Evolutionary conservation across 768 basidiomycete species (phyloP).

Genomic region (Psilocybe sp.): DNA sequence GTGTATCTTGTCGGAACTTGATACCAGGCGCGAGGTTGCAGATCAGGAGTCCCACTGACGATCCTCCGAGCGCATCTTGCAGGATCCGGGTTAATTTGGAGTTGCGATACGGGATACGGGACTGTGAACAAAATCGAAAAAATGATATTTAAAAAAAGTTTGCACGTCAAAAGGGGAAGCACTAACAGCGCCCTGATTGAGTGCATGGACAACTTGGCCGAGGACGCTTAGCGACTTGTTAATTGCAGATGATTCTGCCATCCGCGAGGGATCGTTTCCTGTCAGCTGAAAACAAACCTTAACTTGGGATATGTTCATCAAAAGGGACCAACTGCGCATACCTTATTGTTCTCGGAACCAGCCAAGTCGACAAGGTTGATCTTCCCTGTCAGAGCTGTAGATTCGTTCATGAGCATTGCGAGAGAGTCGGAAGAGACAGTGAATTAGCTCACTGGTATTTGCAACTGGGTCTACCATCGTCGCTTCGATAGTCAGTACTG

Average conservation of each 20-base stretch:
- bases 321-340: slow-evolving; percentile 16
- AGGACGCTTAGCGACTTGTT: slow-evolving; percentile 87
- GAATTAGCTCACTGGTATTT: slow-evolving; percentile 46
- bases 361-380: slow-evolving; percentile 88
- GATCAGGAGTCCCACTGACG: slow-evolving; percentile 75
- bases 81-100: slow-evolving; percentile 86
- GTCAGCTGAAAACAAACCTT: slow-evolving; percentile 46
- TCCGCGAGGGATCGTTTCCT: slow-evolving; percentile 82
- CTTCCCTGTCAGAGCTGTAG: slow-evolving; percentile 64
- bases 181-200: slow-evolving; percentile 70
- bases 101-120: slow-evolving; percentile 86
- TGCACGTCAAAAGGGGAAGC: slow-evolving; percentile 12
- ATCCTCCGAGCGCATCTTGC: slow-evolving; percentile 87
- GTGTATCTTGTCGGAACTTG: slow-evolving; percentile 82
- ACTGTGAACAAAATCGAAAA: slow-evolving; percentile 33
- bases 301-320: not conserved
- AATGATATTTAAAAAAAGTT: too few relatives aligned
- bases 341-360: slow-evolving; percentile 90
- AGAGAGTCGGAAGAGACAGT: not conserved
- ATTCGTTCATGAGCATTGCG: not conserved
- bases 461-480: slow-evolving; percentile 50
- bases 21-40: slow-evolving; percentile 84
- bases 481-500: slow-evolving; percentile 75
- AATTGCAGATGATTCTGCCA: slow-evolving; percentile 87
- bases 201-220: slow-evolving; percentile 83